Evolutionary conservation across 179 eudicot genomes (phyloP), one percentile per base, ranked within the genome.

Genomic region (Pouteria campechiana): DNA sequence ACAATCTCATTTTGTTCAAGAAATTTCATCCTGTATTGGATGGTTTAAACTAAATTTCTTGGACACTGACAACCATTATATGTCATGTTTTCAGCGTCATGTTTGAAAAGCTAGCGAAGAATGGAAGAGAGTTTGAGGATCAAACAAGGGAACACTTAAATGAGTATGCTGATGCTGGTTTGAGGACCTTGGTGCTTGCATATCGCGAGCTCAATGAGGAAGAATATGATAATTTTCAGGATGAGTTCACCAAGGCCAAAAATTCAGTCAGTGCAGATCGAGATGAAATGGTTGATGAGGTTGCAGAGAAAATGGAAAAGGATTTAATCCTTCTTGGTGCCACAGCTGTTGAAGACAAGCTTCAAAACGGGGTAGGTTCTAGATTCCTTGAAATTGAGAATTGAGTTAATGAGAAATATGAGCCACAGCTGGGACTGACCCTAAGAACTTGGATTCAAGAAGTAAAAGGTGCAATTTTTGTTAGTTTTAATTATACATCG

Each of bases 321-420:
- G 87, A 79, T 64, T 50, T 90, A 65, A 70, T 76, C 63, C 98
- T 90, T 57, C 81, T 90, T 48, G 98, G 98, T 39, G 94, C 98
- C 32, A 90, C 98, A 33, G 94, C 98, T 32, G 98, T 90, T 49
- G 98, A 90, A 60, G 98, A 90, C 65, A 90, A 86, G 62, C 96
- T 90, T 29, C 98, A 90, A 54, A 66, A 66, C 24, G 98, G 98
- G 87, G 97, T 89, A 54, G n/a, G 85, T 50, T 29, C 18, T 12
- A 29, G 14, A 18, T 22, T 37, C 25, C 3, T 29, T 13, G 11
- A 6, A 27, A 36, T 22, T n/a, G 3, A 6, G n/a, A 35, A 16
- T 30, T 11, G n/a, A n/a, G n/a, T n/a, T n/a, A n/a, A n/a, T n/a
- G n/a, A n/a, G n/a, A n/a, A n/a, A n/a, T n/a, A n/a, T n/a, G n/a